A percentile compares a stretch with the other conserved stretches of the same genome.
phyloP scores from a whole-genome alignment of 2,329 filamentous ascomycete genomes.

The Penicillium griseofulvum region DNA sequence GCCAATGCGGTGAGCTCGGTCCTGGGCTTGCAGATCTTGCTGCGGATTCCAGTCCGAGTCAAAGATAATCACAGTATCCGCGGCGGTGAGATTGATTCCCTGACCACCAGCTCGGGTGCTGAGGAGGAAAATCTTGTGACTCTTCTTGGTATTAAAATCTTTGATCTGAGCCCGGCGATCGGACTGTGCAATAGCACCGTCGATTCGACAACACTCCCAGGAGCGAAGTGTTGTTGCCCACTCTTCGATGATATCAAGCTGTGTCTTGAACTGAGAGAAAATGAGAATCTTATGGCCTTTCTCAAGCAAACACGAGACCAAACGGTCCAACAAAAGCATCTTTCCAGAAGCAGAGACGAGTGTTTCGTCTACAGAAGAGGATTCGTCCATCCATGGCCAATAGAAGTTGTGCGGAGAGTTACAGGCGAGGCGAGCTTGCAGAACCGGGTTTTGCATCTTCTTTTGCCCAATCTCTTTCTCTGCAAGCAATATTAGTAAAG shows the following conservation, averaged over 20 bases:
- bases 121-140: conserved; percentile 76
- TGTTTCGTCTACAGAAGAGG: conserved; percentile 67
- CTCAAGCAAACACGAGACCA: conserved; percentile 72
- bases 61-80: conserved; percentile 89
- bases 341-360: conserved; percentile 88
- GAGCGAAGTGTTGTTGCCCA: conserved; percentile 75
- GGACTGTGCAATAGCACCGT: conserved; percentile 77
- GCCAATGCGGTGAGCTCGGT: conserved; percentile 90
- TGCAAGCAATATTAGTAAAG: conserved; percentile 38
- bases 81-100: conserved; percentile 88
- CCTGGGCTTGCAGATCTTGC: conserved; percentile 93
- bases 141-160: conserved; percentile 65
- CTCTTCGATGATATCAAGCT: conserved; percentile 84
- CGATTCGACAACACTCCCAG: conserved; percentile 86
- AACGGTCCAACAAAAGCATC: conserved; percentile 87
- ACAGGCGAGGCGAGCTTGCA: conserved; percentile 88
- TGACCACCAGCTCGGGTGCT: conserved; percentile 90
- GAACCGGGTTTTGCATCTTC: conserved; percentile 87
- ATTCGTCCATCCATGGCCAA: conserved; percentile 73
- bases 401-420: conserved; percentile 97
- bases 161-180: conserved; percentile 69
- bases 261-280: conserved; percentile 94
- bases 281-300: conserved; percentile 87
- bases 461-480: conserved; percentile 84
- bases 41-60: conserved; percentile 95